Conservation (phyloP, 495 filamentous ascomycete genomes). For the Talaromyces borbonicus region DNA sequence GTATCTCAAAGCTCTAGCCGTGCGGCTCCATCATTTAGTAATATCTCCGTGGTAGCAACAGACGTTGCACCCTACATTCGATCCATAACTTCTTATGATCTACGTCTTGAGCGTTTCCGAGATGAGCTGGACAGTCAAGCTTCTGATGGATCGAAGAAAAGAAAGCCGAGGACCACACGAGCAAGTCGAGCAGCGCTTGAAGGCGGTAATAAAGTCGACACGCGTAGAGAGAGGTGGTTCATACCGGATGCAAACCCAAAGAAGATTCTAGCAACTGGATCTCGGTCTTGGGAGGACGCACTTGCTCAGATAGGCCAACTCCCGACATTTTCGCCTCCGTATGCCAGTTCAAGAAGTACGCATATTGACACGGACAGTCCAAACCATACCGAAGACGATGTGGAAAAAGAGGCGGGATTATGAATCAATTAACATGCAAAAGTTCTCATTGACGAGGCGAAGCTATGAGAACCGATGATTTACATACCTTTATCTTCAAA, state of each 20-base stretch:
- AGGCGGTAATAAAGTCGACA: constrained; percentile 62
- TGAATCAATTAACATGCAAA: too few relatives aligned
- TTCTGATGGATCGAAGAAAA: constrained; percentile 41
- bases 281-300: constrained; percentile 49
- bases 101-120: constrained; percentile 56
- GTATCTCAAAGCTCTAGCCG: constrained; percentile 21
- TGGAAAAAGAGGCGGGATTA: too few relatives aligned
- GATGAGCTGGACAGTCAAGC: constrained; percentile 51
- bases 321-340: constrained; percentile 11
- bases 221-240: constrained; percentile 73
- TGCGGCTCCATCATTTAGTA: constrained; percentile 58
- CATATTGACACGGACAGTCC: constrained; percentile 6
- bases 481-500: too few relatives aligned
- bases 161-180: constrained; percentile 65
- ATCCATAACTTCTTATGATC: constrained; percentile 66
- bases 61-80: constrained; percentile 84
- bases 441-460: too few relatives aligned
- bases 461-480: too few relatives aligned
- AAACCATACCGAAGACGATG: too few relatives aligned
- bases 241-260: constrained; percentile 51
- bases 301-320: constrained; percentile 30
- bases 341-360: neutral
- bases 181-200: constrained; percentile 75
- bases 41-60: constrained; percentile 48
- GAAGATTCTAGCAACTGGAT: constrained; percentile 57